Evolutionary conservation across 2,329 filamentous ascomycete genomes (phyloP), one percentile per base, ranked within the genome.

Genomic region (Monilinia polystroma): DNA sequence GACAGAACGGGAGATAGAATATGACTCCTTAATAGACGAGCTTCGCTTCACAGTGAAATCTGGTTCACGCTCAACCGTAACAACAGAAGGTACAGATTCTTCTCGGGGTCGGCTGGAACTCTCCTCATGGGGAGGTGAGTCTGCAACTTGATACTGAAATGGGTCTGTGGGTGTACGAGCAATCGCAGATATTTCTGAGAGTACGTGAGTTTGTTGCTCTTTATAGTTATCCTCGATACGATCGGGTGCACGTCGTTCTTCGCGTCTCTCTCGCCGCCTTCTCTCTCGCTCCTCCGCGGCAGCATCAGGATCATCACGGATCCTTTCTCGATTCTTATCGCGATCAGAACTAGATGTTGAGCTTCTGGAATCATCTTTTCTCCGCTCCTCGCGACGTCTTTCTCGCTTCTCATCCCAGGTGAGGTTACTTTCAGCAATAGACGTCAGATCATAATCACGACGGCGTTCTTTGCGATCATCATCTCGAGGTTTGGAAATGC

Each of bases 91-190:
- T 18, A 68, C 52, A 18, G 72, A 67, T 12, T 71, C 68, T 20
- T 65, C 41, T 60, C 64, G 69, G n/a, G 67, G 60, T 68, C 71
- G 71, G 38, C 56, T 63, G 47, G 62, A 57, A 23, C 63, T 52
- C 14, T 67, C 66, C 29, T 71, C 69, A 5, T 75, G 79, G 16
- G 83, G 81, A 59, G 78, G 76, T 68, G 85, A 85, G n/a, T 81
- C 80, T 53, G 80, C 70, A 68, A 87, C 83, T 75, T 84, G 85
- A 73, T 80, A 88, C 74, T 86, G 81, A 74, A 88, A 87, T 23
- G 85, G 84, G 75, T 88, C 83, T 32, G 59, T 10, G 75, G 72
- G 18, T 23, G 45, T 45, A 20, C 53, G 64, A 60, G 55, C 18
- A 52, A 69, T 68, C 43, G 66, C 67, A 45, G 71, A 70, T 68